These are phyloP conservation scores for Nannizzia gypsea DNA, from an alignment of 2,329 filamentous ascomycete species.

Conservation along the genomic window DNA sequence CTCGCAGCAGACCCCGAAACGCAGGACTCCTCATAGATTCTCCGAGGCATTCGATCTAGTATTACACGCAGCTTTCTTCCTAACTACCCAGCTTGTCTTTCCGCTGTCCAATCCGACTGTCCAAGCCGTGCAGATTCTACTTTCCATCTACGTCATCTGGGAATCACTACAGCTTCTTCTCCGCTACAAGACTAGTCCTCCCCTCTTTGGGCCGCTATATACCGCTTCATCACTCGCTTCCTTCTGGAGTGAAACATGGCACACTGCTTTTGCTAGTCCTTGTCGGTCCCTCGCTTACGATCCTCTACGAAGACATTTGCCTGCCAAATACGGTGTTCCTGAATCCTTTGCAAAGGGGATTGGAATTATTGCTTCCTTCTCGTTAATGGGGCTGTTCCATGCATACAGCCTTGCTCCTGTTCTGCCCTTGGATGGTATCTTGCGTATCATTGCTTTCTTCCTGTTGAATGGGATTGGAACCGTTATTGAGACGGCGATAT, in stretches of 20 bases:
- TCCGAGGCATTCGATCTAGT: slow-evolving; percentile 27
- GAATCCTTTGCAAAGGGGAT: slow-evolving; percentile 22
- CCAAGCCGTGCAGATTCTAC: slow-evolving; percentile 28
- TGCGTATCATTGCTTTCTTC: slow-evolving; percentile 30
- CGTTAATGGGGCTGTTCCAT: slow-evolving; percentile 32
- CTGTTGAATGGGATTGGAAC: slow-evolving; percentile 31
- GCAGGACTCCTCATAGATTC: slow-evolving; percentile 11
- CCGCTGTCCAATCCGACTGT: slow-evolving; percentile 27
- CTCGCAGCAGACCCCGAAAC: not conserved
- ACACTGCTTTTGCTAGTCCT: slow-evolving; percentile 32
- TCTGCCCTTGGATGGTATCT: slow-evolving; percentile 21
- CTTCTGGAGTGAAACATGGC: slow-evolving; percentile 36
- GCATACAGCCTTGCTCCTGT: slow-evolving; percentile 29
- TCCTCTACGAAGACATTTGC: slow-evolving; percentile 25
- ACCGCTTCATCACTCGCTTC: slow-evolving; percentile 25
- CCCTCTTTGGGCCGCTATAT: slow-evolving; percentile 33
- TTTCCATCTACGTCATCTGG: slow-evolving; percentile 34
- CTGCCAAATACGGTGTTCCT: slow-evolving; percentile 21
- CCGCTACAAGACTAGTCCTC: slow-evolving; percentile 28
- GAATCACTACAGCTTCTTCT: slow-evolving; percentile 28
- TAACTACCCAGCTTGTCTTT: slow-evolving; percentile 23
- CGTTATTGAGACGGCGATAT: slow-evolving; percentile 18
- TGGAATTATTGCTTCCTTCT: slow-evolving; percentile 30
- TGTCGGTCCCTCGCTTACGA: slow-evolving; percentile 30
- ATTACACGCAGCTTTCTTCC: slow-evolving; percentile 26